Evolutionary conservation across 2,329 filamentous ascomycete species (phyloP).

Genomic region (Rhynchosporium agropyri): DNA sequence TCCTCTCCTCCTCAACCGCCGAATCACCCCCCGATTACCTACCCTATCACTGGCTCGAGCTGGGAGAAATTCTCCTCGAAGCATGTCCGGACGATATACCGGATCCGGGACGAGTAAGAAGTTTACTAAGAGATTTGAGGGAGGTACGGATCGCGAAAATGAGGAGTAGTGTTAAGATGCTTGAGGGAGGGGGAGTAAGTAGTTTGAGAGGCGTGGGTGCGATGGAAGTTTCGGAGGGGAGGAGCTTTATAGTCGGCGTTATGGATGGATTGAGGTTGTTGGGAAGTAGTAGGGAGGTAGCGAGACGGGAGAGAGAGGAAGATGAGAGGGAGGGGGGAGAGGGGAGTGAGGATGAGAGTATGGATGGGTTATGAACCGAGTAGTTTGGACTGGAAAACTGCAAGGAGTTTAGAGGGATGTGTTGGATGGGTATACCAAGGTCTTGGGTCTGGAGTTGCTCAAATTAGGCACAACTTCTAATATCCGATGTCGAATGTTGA

Average conservation of each 20-base stretch:
- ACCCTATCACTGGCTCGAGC: slow-evolving; percentile 46
- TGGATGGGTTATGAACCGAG: slow-evolving; percentile 36
- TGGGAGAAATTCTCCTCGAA: slow-evolving; percentile 84
- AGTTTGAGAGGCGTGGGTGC: slow-evolving; percentile 76
- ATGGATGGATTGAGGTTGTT: slow-evolving; percentile 87
- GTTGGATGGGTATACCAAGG: no score
- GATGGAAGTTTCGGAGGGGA: slow-evolving; percentile 88
- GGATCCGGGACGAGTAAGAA: slow-evolving; percentile 71
- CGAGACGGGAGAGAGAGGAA: slow-evolving; percentile 75
- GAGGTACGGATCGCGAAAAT: slow-evolving; percentile 92
- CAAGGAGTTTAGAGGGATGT: no score
- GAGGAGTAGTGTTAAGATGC: slow-evolving; percentile 69
- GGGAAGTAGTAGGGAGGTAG: slow-evolving; percentile 77
- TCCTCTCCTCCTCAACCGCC: slow-evolving; percentile 74
- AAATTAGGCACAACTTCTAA: no score
- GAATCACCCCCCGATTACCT: slow-evolving; percentile 48
- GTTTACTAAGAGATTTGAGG: slow-evolving; percentile 76
- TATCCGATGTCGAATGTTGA: no score
- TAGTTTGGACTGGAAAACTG: no score
- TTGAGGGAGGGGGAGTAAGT: slow-evolving; percentile 77
- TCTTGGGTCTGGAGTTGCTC: no score
- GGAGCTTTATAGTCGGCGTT: slow-evolving; percentile 81
- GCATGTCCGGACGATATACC: slow-evolving; percentile 83
- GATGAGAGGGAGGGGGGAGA: slow-evolving; percentile 55
- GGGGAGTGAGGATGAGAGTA: slow-evolving; percentile 62